Conservation (phyloP, 2,329 filamentous ascomycete species). For the Venturiaceae sp. region DNA sequence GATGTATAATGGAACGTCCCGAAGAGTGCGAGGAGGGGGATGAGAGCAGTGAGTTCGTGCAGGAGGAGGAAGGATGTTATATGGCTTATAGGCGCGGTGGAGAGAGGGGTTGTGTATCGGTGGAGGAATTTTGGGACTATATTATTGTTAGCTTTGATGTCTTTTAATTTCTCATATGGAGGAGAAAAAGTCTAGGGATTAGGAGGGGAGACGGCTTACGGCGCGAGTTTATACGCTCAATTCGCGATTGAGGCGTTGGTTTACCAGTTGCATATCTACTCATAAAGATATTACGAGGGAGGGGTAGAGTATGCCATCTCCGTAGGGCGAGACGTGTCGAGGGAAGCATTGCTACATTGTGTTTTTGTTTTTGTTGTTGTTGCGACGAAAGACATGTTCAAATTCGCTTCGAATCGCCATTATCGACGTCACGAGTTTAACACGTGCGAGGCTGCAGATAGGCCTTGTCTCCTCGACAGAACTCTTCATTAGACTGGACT, state of each 20-base stretch:
- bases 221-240: constrained; percentile 1
- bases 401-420: background rate
- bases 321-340: background rate
- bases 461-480: background rate
- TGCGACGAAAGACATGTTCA: background rate
- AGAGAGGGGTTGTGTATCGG: constrained; percentile 59
- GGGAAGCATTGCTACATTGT: background rate
- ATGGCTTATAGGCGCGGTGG: constrained; percentile 70
- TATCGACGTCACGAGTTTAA: background rate
- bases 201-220: background rate
- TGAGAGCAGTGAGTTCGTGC: constrained; percentile 82
- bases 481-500: background rate
- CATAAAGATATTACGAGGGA: background rate
- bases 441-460: background rate
- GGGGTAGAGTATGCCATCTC: background rate
- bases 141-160: background rate
- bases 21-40: constrained; percentile 68
- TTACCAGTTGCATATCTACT: background rate
- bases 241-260: background rate
- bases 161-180: too few species aligned
- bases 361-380: background rate
- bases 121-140: constrained; percentile 54
- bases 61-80: constrained; percentile 78
- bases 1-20: constrained; percentile 70
- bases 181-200: background rate